phyloP scores from a whole-genome alignment of 2,329 filamentous ascomycete species.

The Pestalotiopsis sp. region DNA sequence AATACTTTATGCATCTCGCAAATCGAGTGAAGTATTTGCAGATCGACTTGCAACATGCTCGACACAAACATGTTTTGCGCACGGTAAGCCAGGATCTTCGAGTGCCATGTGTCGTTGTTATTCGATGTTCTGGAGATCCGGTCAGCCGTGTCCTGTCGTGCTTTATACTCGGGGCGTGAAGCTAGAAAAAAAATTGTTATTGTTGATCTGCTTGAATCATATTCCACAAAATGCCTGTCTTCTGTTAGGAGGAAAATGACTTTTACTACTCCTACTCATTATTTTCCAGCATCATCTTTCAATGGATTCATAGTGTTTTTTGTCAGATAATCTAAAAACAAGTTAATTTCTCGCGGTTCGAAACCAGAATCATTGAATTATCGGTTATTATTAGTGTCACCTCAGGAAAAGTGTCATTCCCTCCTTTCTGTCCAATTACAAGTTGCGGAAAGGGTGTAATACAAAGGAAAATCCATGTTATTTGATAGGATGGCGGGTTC shows the following conservation, averaged over 20 bases:
- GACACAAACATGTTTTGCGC: slow-evolving; percentile 9
- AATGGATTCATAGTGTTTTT: too few relatives aligned
- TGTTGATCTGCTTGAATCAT: too few relatives aligned
- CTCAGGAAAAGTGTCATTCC: slow-evolving; percentile 5
- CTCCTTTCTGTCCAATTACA: too few relatives aligned
- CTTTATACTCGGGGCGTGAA: slow-evolving; percentile 11
- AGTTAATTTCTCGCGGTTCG: slow-evolving; percentile 19
- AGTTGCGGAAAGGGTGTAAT: too few relatives aligned
- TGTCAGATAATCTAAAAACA: too few relatives aligned
- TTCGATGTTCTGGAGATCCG: slow-evolving; percentile 21
- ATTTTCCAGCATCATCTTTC: too few relatives aligned
- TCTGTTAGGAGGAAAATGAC: too few relatives aligned
- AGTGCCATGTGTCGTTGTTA: slow-evolving; percentile 18
- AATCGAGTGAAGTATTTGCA: not conserved
- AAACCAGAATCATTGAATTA: not conserved
- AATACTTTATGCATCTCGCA: not conserved
- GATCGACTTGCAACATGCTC: not conserved
- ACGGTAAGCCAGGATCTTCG: slow-evolving; percentile 17
- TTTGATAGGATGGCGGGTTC: slow-evolving; percentile 12
- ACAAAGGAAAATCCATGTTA: too few relatives aligned
- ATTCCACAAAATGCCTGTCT: too few relatives aligned
- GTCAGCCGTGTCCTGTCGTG: slow-evolving; percentile 17
- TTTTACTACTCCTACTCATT: too few relatives aligned
- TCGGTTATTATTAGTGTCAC: not conserved
- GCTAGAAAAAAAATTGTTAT: too few relatives aligned